These are phyloP conservation scores for Sporisorium scitamineum DNA, from an alignment of 1,284 basidiomycete genomes.

Conservation along the genomic window DNA sequence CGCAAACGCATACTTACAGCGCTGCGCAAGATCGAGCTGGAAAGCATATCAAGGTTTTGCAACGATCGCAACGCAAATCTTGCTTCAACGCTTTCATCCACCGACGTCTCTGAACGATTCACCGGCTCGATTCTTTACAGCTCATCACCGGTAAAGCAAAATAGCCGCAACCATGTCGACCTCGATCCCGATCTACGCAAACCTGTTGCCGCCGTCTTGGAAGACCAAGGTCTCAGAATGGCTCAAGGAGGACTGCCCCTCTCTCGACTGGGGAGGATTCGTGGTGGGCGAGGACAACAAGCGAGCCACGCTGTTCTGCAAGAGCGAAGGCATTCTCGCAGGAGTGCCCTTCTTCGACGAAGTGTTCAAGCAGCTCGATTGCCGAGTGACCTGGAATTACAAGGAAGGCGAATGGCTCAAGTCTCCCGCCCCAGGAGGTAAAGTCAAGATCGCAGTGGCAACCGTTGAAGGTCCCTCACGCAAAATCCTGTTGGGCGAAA, in stretches of 20 bases:
- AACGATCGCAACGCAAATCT: neutral
- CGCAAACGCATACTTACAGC: neutral
- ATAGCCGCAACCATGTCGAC: conserved; percentile 18
- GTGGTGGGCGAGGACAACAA: conserved; percentile 91
- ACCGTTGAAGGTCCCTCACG: conserved; percentile 90
- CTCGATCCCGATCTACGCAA: conserved; percentile 35
- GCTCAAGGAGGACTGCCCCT: conserved; percentile 94
- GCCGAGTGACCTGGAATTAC: conserved; percentile 92
- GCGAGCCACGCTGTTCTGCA: conserved; percentile 89
- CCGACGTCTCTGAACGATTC: no score
- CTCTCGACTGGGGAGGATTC: conserved; percentile 96
- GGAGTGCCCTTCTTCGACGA: conserved; percentile 96
- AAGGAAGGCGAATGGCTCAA: conserved; percentile 80
- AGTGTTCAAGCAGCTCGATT: conserved; percentile 88
- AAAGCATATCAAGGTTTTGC: neutral
- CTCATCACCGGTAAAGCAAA: neutral
- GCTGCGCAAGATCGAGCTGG: neutral
- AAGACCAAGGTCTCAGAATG: conserved; percentile 82
- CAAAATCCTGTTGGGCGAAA: conserved; percentile 90
- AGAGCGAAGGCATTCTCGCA: conserved; percentile 85
- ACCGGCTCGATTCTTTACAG: no score
- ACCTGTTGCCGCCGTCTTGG: conserved; percentile 65
- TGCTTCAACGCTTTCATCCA: neutral
- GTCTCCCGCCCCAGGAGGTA: conserved; percentile 58
- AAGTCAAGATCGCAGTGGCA: conserved; percentile 79